phyloP scores from a whole-genome alignment of 1,284 basidiomycete genomes.

The Kwoniella shivajii region DNA sequence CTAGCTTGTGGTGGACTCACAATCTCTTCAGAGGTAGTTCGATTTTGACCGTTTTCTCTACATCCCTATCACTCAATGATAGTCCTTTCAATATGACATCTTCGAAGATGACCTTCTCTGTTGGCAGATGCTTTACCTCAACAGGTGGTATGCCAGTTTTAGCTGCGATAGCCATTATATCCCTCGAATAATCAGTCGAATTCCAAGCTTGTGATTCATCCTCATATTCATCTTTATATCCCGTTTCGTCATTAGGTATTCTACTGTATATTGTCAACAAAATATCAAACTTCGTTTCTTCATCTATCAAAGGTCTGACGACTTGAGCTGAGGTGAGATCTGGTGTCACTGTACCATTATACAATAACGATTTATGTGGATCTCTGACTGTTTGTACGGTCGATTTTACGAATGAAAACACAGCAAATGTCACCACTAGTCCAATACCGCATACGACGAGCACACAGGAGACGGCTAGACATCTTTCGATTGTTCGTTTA shows the following conservation, averaged over 20 bases:
- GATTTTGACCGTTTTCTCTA: slow-evolving; percentile 15
- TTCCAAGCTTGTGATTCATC: background rate
- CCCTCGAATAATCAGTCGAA: slow-evolving; percentile 2
- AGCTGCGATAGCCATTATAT: slow-evolving; percentile 5
- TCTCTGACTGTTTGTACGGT: slow-evolving; percentile 5
- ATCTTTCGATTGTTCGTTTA: slow-evolving; percentile 1
- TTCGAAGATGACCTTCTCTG: slow-evolving; percentile 9
- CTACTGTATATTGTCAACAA: slow-evolving; percentile 15
- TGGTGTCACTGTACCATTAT: slow-evolving; percentile 16
- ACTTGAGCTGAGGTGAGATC: slow-evolving; percentile 5
- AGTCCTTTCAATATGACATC: slow-evolving; percentile 13
- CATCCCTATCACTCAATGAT: slow-evolving; percentile 4
- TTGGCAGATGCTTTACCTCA: slow-evolving; percentile 3
- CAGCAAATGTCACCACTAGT: background rate
- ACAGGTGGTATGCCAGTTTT: slow-evolving; percentile 1
- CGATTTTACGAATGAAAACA: background rate
- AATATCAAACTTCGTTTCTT: slow-evolving; percentile 20
- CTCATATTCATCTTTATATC: slow-evolving; percentile 5
- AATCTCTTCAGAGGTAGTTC: slow-evolving; percentile 28
- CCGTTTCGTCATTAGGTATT: slow-evolving; percentile 12
- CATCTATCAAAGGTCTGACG: slow-evolving; percentile 21
- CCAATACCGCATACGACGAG: slow-evolving; percentile 1
- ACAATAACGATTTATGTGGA: slow-evolving; percentile 20
- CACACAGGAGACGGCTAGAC: slow-evolving; percentile 4
- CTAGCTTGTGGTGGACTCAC: slow-evolving; percentile 12